These are phyloP conservation scores for Myriosclerotinia duriaeana DNA, from an alignment of 2,329 filamentous ascomycete genomes.

Conservation along the genomic window DNA sequence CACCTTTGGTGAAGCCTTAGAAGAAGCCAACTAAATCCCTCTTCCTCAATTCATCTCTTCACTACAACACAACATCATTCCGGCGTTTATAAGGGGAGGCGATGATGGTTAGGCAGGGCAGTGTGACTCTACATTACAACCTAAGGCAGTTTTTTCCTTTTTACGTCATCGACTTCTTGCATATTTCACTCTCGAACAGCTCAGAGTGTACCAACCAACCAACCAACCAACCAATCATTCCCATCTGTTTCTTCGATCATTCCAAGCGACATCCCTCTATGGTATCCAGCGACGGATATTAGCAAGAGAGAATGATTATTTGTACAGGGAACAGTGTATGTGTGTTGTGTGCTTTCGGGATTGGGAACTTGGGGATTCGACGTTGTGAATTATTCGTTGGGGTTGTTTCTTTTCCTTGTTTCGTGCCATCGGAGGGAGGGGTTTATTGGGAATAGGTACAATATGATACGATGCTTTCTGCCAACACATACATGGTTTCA, in stretches of 20 bases:
- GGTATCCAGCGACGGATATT: neutral
- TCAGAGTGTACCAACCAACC: neutral
- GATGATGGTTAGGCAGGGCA: constrained; percentile 23
- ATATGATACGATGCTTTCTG: constrained; percentile 34
- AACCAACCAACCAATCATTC: neutral
- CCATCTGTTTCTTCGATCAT: constrained; percentile 1
- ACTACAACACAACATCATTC: constrained; percentile 18
- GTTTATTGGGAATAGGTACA: constrained; percentile 31
- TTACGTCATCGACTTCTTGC: constrained; percentile 6
- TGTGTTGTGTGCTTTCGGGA: neutral
- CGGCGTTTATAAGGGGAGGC: constrained; percentile 19
- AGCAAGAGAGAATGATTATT: constrained; percentile 2
- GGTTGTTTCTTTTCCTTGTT: constrained; percentile 20
- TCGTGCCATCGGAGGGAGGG: constrained; percentile 12
- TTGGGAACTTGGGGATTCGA: constrained; percentile 1
- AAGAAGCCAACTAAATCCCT: constrained; percentile 22
- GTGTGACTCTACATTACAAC: constrained; percentile 24
- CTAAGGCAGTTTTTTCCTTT: constrained; percentile 23
- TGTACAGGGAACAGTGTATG: neutral
- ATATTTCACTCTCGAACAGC: neutral
- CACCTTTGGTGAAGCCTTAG: constrained; percentile 69
- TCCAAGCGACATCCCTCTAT: neutral
- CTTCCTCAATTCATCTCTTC: constrained; percentile 3
- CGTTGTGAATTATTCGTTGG: constrained; percentile 19
- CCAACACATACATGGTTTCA: constrained; percentile 25